A percentile compares a stretch with the other conserved stretches of the same genome.
These are phyloP conservation scores for Secale cereale DNA, from an alignment of 176 grass and related monocot species.

Conservation along the genomic window DNA sequence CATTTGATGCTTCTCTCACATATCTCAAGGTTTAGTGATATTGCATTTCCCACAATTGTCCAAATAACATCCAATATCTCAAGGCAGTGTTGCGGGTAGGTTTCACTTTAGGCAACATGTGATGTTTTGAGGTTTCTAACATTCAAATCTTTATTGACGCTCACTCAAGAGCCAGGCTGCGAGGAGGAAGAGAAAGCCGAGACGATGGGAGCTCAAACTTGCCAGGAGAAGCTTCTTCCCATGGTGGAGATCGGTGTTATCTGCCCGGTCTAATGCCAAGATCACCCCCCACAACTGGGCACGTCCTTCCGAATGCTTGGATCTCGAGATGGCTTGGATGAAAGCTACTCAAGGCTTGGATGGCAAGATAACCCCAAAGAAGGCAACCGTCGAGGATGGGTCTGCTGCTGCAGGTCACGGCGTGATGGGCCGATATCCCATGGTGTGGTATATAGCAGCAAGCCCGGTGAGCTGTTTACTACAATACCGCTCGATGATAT, in stretches of 20 bases:
- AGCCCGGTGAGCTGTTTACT: neutral
- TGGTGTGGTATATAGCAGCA: neutral
- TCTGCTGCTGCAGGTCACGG: neutral
- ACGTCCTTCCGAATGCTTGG: neutral
- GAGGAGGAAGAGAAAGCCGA: neutral
- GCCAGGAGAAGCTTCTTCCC: constrained; percentile 1
- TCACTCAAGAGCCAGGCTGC: neutral
- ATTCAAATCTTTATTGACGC: too few species aligned
- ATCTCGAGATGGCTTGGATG: neutral
- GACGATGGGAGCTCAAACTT: neutral
- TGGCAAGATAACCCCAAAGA: neutral
- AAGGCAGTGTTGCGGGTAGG: neutral
- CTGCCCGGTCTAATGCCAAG: neutral
- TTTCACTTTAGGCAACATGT: neutral
- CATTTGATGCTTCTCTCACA: too few species aligned
- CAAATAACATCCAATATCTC: too few species aligned
- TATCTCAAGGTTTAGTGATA: neutral
- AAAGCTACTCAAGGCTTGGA: neutral
- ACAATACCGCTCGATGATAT: too few species aligned
- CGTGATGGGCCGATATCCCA: neutral
- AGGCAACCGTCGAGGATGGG: neutral
- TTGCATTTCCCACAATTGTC: too few species aligned
- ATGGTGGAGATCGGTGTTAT: constrained; percentile 5
- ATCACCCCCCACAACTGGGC: neutral
- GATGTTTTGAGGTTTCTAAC: neutral